A percentile compares a stretch with the other conserved stretches of the same genome.
phyloP scores from a whole-genome alignment of 73 alveolate genomes.

The Paramecium tetraurelia region DNA sequence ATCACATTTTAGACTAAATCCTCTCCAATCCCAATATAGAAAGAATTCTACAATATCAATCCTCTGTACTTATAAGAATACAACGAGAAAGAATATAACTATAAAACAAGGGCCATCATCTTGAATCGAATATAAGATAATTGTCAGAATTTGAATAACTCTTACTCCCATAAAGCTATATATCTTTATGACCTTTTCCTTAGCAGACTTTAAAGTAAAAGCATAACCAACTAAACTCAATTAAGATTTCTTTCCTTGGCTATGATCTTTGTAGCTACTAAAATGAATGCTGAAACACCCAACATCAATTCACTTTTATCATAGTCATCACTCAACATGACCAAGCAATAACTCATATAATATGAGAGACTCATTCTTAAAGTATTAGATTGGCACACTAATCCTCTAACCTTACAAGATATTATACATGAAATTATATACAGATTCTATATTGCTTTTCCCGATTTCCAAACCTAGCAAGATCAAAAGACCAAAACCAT shows the following conservation, averaged over 20 bases:
- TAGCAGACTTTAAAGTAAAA: neutral
- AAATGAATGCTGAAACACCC: neutral
- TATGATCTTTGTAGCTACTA: neutral
- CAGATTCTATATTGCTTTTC: neutral
- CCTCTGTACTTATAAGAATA: neutral
- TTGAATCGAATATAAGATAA: neutral
- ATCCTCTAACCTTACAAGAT: neutral
- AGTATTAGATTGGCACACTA: neutral
- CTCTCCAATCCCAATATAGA: neutral
- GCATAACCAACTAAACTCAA: neutral
- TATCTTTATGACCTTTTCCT: neutral
- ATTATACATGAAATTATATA: neutral
- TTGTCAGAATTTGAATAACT: neutral
- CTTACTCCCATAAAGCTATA: neutral
- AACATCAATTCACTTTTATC: neutral
- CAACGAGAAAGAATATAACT: neutral
- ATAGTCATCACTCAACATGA: conserved; percentile 2
- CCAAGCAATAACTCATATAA: neutral
- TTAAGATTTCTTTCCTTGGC: neutral
- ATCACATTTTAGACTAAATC: neutral
- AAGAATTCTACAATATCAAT: neutral
- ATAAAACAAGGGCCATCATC: neutral
- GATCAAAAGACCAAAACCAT: neutral
- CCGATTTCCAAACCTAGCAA: neutral
- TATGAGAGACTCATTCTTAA: neutral